Evolutionary conservation across 352 stramenopile genomes (phyloP).

Genomic region (Bremia lactucae): DNA sequence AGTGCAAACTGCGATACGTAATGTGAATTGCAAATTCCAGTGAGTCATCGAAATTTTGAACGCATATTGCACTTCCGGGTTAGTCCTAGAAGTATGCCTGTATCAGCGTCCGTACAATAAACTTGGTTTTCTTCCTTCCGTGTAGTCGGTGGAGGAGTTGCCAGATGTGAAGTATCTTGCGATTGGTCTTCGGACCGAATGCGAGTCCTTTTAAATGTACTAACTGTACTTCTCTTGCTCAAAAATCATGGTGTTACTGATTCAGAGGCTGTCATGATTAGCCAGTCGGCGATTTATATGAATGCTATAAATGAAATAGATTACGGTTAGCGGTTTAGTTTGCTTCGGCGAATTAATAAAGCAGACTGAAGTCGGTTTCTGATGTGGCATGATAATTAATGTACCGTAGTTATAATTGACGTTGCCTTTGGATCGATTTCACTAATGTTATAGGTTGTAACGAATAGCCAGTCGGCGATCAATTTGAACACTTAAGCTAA

Average conservation of each 20-base stretch:
- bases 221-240: neutral
- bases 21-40: slow-evolving; percentile 85
- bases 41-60: slow-evolving; percentile 88
- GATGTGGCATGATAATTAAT: too few relatives aligned
- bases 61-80: slow-evolving; percentile 82
- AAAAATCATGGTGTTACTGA: neutral
- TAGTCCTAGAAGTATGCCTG: slow-evolving; percentile 67
- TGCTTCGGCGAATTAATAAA: too few relatives aligned
- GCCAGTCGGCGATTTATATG: too few relatives aligned
- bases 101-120: slow-evolving; percentile 25
- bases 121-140: slow-evolving; percentile 10
- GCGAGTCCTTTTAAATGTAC: neutral
- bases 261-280: neutral
- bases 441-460: too few relatives aligned
- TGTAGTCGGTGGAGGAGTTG: too few relatives aligned
- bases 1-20: slow-evolving; percentile 84
- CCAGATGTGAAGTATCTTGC: slow-evolving; percentile 2
- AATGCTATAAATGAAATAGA: too few relatives aligned
- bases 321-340: too few relatives aligned
- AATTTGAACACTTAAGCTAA: too few relatives aligned
- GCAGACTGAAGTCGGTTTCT: too few relatives aligned
- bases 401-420: too few relatives aligned
- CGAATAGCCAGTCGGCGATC: too few relatives aligned
- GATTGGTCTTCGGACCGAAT: neutral
- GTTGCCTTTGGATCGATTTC: too few relatives aligned